Evolutionary conservation across 108 stramenopile species (phyloP).

Genomic region (Schizochytrium sp.): DNA sequence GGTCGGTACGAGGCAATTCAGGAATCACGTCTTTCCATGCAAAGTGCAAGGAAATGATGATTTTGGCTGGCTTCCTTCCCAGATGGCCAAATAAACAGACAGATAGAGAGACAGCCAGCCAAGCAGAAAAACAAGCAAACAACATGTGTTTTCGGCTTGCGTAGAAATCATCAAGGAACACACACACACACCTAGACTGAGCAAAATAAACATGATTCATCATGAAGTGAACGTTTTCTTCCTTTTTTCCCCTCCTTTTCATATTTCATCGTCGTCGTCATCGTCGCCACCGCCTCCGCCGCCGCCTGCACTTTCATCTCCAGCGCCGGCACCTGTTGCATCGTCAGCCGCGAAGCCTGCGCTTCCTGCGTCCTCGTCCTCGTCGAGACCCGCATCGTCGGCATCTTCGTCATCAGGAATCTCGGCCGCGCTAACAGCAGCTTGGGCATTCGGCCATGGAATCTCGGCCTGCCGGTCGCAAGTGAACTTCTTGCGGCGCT

Average conservation of each 20-base stretch:
- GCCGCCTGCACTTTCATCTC: background rate
- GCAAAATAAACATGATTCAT: no score
- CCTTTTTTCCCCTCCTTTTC: background rate
- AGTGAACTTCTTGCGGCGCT: background rate
- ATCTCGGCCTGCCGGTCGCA: background rate
- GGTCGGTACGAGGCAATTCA: background rate
- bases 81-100: no score
- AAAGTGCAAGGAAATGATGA: no score
- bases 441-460: background rate
- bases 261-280: conserved; percentile 3
- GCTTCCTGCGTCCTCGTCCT: background rate
- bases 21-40: background rate
- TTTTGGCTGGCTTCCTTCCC: no score
- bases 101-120: no score
- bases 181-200: no score
- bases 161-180: no score
- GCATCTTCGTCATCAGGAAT: background rate
- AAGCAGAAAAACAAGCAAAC: no score
- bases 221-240: no score
- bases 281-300: background rate
- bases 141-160: no score
- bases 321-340: background rate
- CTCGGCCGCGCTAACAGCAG: background rate
- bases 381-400: background rate
- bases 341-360: background rate